Evolutionary conservation across 768 basidiomycete genomes (phyloP), one percentile per base, ranked within the genome.

Genomic region (Tulasnella sp.): DNA sequence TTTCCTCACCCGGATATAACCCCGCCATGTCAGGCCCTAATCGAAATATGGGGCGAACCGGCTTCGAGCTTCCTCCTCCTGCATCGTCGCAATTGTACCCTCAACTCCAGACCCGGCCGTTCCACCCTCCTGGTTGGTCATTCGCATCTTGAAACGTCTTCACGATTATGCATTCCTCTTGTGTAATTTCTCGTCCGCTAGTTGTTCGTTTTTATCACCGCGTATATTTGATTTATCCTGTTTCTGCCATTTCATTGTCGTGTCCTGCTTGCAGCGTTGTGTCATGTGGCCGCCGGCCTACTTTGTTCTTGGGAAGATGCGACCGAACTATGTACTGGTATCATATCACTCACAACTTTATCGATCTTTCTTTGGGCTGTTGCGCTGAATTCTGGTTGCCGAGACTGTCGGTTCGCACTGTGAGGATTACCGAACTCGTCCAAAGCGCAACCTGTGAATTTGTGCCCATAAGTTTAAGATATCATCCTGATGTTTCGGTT

Each of bases 51-150:
- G 74, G 74, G 14, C 74, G 67, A 67, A 38, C 4, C 25, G 58
- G 67, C 34, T 75, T 70, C 39, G 74, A 75, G 15, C 64, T 75
- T 37, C 74, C 74, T 64, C 74, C 74, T n/a, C 54, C 74, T 15
- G 72, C 49, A 52, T 15, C 72, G 25, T n/a, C 39, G 25, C 34
- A n/a, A 29, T 34, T 31, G 12, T 42, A 42, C 19, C 49, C 39
- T 29, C 72, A 73, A 36, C 36, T 39, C 36, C 71, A 72, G 40
- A 38, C 38, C 39, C 72, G 49, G 31, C 49, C 25, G 29, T 34
- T 34, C 39, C 72, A 36, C 42, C 49, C 29, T n/a, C n/a, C 72
- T n/a, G 72, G 42, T 19, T 73, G 72, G 72, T 52, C 42, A 15
- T 54, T n/a, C 49, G 22, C 49, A 49, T 49, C 49, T 49, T 49